Base-by-base conservation (phyloP, 1,139 yeast genomes). In the Kurtzmaniella natalensis region DNA sequence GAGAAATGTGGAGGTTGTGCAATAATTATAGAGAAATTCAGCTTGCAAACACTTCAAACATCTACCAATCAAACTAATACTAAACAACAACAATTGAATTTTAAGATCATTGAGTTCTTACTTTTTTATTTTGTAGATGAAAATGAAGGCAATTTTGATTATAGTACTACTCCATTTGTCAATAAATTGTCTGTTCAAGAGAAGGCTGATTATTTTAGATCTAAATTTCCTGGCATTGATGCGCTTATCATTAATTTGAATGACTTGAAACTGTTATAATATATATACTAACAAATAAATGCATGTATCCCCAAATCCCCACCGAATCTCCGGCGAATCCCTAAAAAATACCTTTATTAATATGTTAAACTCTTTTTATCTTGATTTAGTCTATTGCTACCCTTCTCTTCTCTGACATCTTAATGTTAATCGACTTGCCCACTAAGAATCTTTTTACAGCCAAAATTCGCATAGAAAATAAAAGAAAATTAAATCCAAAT, bases 121-220 rank as follows among this genome's bases (percentile, higher is more conserved):
- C 72, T 83, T 39, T 81, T 83, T 49, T 83, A 84, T 48, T 56
- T 83, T 38, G 69, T 77, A 6, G 89, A 87, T n/a, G 94, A 84
- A 53, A 58, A 70, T 3, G 56, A 46, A 13, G 43, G 47, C 18
- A 51, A 48, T 10, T 37, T 34, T 13, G 42, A 40, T 7, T 38
- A 44, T 17, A 39, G 35, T 15, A 43, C 41, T 41, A 50, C 41
- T 43, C 59, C 34, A 26, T 39, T 30, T n/a, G 42, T 25, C 38
- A 73, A 37, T 54, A 60, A 41, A 60, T 67, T 36, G 10, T 36
- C 64, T 1, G 65, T 77, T 7, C 53, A 60, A 28, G 81, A 79
- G 33, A 82, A 83, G 50, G 72, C 78, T 17, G 58, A 57, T 24
- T 56, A 77, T 35, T 70, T 83, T 41, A 72, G 76, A 34, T 44